Evolutionary conservation across 1,284 basidiomycete genomes (phyloP).

Genomic region (Heterobasidion occidentale): DNA sequence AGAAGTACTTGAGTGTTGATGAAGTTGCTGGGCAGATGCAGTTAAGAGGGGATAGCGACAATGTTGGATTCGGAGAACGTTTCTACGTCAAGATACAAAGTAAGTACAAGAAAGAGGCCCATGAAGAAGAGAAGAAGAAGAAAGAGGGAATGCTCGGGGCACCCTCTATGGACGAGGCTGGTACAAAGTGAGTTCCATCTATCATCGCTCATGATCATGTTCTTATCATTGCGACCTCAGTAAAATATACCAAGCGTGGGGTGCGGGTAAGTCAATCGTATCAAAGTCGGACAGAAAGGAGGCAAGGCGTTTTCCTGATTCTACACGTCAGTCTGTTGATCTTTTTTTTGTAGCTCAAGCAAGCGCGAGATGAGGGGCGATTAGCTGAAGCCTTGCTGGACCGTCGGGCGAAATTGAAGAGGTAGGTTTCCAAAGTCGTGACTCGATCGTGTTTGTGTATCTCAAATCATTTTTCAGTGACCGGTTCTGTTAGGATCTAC

Average conservation of each 20-base stretch:
- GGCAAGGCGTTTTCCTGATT: slow-evolving; percentile 28
- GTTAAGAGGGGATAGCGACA: slow-evolving; percentile 77
- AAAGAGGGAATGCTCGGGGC: slow-evolving; percentile 51
- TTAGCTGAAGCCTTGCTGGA: slow-evolving; percentile 86
- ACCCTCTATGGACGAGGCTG: slow-evolving; percentile 58
- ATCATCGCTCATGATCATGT: neutral
- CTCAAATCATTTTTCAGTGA: slow-evolving; percentile 31
- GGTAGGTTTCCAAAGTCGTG: slow-evolving; percentile 37
- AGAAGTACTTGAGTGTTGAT: slow-evolving; percentile 76
- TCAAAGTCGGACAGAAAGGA: slow-evolving; percentile 67
- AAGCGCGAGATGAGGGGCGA: slow-evolving; percentile 80
- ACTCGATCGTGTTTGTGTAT: slow-evolving; percentile 12
- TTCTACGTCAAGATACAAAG: slow-evolving; percentile 88
- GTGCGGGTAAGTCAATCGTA: slow-evolving; percentile 69
- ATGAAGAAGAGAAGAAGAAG: slow-evolving; percentile 76
- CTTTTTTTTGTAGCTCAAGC: slow-evolving; percentile 52
- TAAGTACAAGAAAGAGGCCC: slow-evolving; percentile 83
- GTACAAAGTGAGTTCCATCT: slow-evolving; percentile 52
- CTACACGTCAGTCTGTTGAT: slow-evolving; percentile 4
- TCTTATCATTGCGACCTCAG: slow-evolving; percentile 29
- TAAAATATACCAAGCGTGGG: slow-evolving; percentile 80
- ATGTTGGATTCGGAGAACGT: slow-evolving; percentile 71
- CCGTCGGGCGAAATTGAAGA: slow-evolving; percentile 85
- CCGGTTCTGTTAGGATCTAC: slow-evolving; percentile 46
- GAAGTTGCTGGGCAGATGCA: slow-evolving; percentile 74